Base-by-base conservation (phyloP, 345 rosid species). In the Rhizophora apiculata region DNA sequence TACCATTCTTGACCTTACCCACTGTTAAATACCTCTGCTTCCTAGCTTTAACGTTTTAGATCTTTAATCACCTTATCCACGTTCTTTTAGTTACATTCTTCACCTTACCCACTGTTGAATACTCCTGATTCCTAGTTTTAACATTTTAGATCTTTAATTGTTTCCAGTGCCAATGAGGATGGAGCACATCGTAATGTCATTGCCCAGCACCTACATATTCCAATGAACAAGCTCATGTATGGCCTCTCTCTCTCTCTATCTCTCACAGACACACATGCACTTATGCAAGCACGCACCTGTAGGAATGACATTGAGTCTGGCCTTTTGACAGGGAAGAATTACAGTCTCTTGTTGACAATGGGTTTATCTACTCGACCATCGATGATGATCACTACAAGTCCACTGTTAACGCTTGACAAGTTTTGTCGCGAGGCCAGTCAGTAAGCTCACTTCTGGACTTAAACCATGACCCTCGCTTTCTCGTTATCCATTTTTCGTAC, bases 361-460 rank as follows among this genome's bases (percentile, higher is more conserved):
- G 96, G 62, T 63, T 76, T 8, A 78, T 91, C 64, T 91, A 95
- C 84, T 77, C 96, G 0, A 82, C 90, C 0, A 79, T 67, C 6
- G 90, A 91, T 24, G 97, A 94, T 39, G 68, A 73, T 74, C 82
- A 86, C 84, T 94, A 62, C 76, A 91, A 86, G 69, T 87, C 96
- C 37, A 82, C 90, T 5, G 81, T 72, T 29, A 83, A 89, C 71
- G 92, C 78, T 6, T 91, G 86, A 87, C 26, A 21, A 52, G 60
- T 21, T 24, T 31, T 2, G 71, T 34, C 63, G 10, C 19, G 29
- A 43, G 6, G 32, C 20, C 66, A 32, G 16, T 22, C 59, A 13
- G 59, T 22, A 22, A 2, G 49, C 57, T 65, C 52, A 10, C 60
- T 13, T 60, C 39, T 30, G 29, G 46, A 65, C 30, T 55, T 18